These are phyloP conservation scores for Pythium periplocum DNA, from an alignment of 352 stramenopile genomes.

Conservation along the genomic window DNA sequence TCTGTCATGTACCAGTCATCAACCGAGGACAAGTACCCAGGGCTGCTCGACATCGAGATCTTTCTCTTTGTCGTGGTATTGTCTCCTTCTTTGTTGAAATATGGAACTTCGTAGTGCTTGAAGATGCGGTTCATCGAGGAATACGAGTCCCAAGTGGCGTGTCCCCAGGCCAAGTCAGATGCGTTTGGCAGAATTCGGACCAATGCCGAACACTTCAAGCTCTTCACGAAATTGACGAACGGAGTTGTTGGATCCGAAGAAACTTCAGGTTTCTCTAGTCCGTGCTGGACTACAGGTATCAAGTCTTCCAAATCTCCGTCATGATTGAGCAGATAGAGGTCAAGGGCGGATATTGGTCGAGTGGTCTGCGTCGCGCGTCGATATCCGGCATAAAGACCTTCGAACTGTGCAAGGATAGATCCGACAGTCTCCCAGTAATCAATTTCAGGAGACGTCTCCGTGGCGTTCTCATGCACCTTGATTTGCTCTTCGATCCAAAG, in stretches of 20 bases:
- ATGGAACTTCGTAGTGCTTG: constrained; percentile 69
- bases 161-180: constrained; percentile 56
- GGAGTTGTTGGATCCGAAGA: constrained; percentile 8
- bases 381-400: constrained; percentile 46
- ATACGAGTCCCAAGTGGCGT: constrained; percentile 71
- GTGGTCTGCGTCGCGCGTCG: constrained; percentile 15
- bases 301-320: constrained; percentile 53
- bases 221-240: constrained; percentile 45
- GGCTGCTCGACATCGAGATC: constrained; percentile 74
- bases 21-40: constrained; percentile 65
- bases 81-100: constrained; percentile 2
- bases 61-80: constrained; percentile 16
- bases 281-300: constrained; percentile 28
- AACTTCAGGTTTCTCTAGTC: background rate
- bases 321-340: constrained; percentile 52
- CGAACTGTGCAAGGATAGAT: constrained; percentile 38
- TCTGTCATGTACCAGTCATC: constrained; percentile 80
- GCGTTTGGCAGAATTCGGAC: constrained; percentile 58
- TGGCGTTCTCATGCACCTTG: constrained; percentile 11
- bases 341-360: constrained; percentile 21
- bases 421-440: constrained; percentile 34
- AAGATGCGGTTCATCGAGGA: constrained; percentile 71
- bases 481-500: constrained; percentile 40
- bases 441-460: constrained; percentile 12
- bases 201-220: constrained; percentile 67